phyloP scores from a whole-genome alignment of 768 basidiomycete species.

The Termitomyces sp. region DNA sequence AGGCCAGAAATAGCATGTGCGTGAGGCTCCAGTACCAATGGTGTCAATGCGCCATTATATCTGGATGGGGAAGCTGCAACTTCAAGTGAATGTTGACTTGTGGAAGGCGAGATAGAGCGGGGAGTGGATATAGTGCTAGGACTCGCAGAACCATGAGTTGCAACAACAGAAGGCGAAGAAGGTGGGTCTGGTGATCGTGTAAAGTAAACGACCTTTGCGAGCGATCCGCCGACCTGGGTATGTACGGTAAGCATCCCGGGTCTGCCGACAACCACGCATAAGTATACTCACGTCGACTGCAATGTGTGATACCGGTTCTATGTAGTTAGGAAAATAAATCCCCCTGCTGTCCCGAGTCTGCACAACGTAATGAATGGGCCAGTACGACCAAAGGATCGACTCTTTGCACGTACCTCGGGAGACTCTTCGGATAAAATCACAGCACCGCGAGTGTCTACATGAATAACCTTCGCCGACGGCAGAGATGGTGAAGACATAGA shows the following conservation, averaged over 20 bases:
- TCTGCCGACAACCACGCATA: constrained; percentile 2
- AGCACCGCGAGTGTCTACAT: constrained; percentile 92
- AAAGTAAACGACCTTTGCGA: constrained; percentile 98
- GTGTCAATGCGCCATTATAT: constrained; percentile 75
- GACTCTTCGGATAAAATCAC: constrained; percentile 93
- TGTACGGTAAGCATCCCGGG: constrained; percentile 10
- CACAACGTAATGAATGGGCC: constrained; percentile 5
- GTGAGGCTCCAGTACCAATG: constrained; percentile 61
- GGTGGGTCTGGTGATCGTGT: constrained; percentile 87
- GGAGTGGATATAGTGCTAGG: constrained; percentile 40
- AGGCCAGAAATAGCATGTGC: constrained; percentile 28
- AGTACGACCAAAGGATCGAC: constrained; percentile 4
- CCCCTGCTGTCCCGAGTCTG: constrained; percentile 92
- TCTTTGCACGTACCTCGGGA: constrained; percentile 62
- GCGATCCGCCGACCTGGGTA: constrained; percentile 86
- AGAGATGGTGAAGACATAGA: constrained; percentile 53
- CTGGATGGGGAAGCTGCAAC: constrained; percentile 27
- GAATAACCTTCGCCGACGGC: constrained; percentile 81
- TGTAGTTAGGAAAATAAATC: constrained; percentile 96
- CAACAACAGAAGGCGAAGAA: constrained; percentile 64
- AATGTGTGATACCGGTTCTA: constrained; percentile 95
- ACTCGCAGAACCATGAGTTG: constrained; percentile 52
- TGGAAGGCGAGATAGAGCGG: constrained; percentile 36
- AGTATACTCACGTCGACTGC: constrained; percentile 82
- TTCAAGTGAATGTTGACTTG: constrained; percentile 22